Base-by-base conservation (phyloP, 2,329 filamentous ascomycete species). In the Aureobasidium subglaciale region DNA sequence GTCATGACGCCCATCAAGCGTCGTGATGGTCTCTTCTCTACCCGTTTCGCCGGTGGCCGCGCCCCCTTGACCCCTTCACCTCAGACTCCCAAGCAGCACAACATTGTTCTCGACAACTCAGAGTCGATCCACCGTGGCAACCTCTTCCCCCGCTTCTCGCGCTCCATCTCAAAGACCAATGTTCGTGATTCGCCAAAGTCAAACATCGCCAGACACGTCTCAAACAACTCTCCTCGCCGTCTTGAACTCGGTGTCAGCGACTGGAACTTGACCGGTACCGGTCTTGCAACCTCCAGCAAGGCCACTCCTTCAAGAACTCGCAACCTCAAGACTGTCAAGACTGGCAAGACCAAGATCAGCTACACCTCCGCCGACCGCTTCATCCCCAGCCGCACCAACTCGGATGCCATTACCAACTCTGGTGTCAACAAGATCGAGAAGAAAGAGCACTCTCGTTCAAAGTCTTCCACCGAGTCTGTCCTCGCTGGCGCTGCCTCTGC, bases 1-100 rank as follows among this genome's bases (percentile, higher is more conserved):
- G 84, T 96, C 73, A 88, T 90, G 67, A 97, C 93, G 59, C 93
- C 93, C 59, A 80, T 93, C 70, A 97, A 96, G 81, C 93, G 88
- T 80, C 92, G 96, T 73, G 85, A 87, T 75, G 90, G 90, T 58
- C 82, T 96, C 67, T 96, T 97, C 78, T 90, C 87, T 63, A 84
- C 88, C 64, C 90, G 90, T 71, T 93, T 91, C 70, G 93, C 91
- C 72, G 91, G 92, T 75, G 90, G 91, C 70, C 89, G 93, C 60
- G 91, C 95, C 80, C 91, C 93, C 64, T 77, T 99, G 69, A 96
- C 92, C 4, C 92, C 93, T 29, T 97, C 92, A 57, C 93, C 93
- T 57, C 83, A 85, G 63, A 89, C 90, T 37, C 76, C 78, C 57
- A 73, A 86, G 80, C 73, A 81, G 70, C 69, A 80, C 73, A 42